Percentiles rank a stretch among this genome's conserved stretches.
phyloP scores from a whole-genome alignment of 2,329 filamentous ascomycete genomes.

The Colletotrichum tanaceti region DNA sequence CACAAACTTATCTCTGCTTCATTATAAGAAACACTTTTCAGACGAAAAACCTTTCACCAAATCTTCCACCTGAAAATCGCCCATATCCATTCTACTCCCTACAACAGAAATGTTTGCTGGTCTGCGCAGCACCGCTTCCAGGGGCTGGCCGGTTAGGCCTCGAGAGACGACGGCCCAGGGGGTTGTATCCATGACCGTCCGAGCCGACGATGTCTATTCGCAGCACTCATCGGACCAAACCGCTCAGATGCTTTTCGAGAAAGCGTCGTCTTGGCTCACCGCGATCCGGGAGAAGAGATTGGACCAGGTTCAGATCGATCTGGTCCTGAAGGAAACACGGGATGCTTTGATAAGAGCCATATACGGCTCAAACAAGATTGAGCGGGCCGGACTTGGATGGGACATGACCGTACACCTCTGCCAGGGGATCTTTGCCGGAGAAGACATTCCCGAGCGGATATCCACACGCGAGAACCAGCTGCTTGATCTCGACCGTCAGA shows the following conservation, averaged over 20 bases:
- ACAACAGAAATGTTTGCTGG: too few species aligned
- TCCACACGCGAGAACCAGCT: background rate
- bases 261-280: background rate
- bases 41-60: too few species aligned
- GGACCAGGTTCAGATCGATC: background rate
- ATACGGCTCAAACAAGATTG: conserved; percentile 4
- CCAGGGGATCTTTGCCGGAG: background rate
- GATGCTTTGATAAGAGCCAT: background rate
- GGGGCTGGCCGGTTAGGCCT: background rate
- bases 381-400: conserved; percentile 1
- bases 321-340: background rate
- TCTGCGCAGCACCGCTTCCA: too few species aligned
- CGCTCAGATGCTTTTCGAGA: background rate
- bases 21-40: too few species aligned
- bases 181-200: background rate
- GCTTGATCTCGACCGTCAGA: background rate
- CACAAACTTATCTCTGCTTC: too few species aligned
- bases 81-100: too few species aligned
- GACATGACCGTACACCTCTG: background rate
- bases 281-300: background rate
- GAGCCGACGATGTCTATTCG: background rate
- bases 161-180: background rate
- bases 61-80: too few species aligned
- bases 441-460: background rate
- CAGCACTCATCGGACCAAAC: background rate